phyloP scores from a whole-genome alignment of 768 basidiomycete species.

The Naganishia vaughanmartiniae region DNA sequence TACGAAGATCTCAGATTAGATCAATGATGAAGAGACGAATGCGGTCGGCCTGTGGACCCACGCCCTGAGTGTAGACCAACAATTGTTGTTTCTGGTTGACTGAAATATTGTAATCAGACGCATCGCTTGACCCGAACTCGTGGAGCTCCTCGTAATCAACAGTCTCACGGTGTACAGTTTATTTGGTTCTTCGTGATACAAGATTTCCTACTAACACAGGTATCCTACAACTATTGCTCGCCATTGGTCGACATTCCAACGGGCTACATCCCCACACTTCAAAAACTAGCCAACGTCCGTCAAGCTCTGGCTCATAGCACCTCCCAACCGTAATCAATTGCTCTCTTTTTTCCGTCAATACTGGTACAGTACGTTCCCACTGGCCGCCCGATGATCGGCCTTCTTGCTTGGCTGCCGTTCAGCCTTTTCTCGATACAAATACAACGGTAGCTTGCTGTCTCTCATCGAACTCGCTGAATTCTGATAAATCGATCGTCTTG shows the following conservation, averaged over 20 bases:
- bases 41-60: too few relatives aligned
- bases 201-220: not conserved
- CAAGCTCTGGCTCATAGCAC: not conserved
- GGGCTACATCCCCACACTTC: not conserved
- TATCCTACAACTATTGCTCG: constrained; percentile 7
- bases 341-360: not conserved
- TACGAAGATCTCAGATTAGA: too few relatives aligned
- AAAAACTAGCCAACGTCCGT: not conserved
- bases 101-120: too few relatives aligned
- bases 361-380: too few relatives aligned
- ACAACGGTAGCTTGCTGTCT: not conserved
- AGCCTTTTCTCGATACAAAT: not conserved
- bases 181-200: not conserved
- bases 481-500: not conserved
- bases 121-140: too few relatives aligned
- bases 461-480: not conserved
- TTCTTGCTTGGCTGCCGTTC: constrained; percentile 4
- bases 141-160: too few relatives aligned
- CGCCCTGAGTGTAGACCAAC: too few relatives aligned
- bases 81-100: too few relatives aligned
- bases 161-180: not conserved
- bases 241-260: not conserved
- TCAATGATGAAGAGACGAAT: too few relatives aligned
- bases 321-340: not conserved
- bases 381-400: too few relatives aligned